A percentile compares a stretch with the other conserved stretches of the same genome.
Conservation (phyloP, 192 early-diverging fungal genomes). For the Podila minutissima region DNA sequence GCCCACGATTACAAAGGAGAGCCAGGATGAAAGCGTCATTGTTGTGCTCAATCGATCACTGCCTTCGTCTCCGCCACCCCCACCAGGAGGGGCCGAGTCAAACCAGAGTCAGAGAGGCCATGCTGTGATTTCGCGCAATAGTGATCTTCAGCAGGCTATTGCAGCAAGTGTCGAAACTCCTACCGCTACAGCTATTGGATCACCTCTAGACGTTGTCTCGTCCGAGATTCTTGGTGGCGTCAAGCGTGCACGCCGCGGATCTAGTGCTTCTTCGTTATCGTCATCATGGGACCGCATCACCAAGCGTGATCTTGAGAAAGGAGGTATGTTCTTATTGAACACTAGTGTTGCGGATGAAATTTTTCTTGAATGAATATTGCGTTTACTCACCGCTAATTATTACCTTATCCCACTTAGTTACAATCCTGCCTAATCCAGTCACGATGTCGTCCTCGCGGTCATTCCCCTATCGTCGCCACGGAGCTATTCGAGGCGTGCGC, state of each 20-base stretch:
- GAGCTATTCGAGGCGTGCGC: constrained; percentile 8
- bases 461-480: constrained; percentile 16
- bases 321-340: constrained; percentile 14
- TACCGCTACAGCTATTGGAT: not conserved
- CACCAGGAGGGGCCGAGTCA: not conserved
- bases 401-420: constrained; percentile 6
- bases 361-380: not conserved
- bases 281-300: constrained; percentile 42
- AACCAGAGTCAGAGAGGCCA: not conserved
- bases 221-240: not conserved
- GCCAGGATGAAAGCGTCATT: not conserved
- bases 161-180: not conserved
- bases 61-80: not conserved
- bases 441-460: constrained; percentile 8
- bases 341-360: not conserved
- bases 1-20: not conserved
- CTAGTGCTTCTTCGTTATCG: constrained; percentile 29
- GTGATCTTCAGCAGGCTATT: too few species aligned
- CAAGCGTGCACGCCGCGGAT: not conserved
- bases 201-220: not conserved
- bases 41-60: constrained; percentile 24
- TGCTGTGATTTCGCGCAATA: too few species aligned
- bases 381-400: not conserved
- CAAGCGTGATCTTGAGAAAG: constrained; percentile 26
- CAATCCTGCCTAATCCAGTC: constrained; percentile 19